Evolutionary conservation across 176 grass and related monocot genomes (phyloP).

Genomic region (Lolium multiflorum): DNA sequence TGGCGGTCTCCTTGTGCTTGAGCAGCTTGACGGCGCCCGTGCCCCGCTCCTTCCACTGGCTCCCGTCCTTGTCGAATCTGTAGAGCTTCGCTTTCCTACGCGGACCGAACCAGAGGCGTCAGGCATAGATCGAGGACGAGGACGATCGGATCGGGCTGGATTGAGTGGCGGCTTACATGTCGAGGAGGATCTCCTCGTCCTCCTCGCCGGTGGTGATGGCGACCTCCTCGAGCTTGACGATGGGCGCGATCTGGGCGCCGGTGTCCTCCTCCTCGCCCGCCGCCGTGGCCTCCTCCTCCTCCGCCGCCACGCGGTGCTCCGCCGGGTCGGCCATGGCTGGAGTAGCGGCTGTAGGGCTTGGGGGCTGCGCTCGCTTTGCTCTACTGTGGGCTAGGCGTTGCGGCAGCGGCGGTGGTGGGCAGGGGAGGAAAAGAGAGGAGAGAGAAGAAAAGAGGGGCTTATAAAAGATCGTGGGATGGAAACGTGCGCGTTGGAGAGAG

Average conservation of each 20-base stretch:
- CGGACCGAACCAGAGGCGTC: conserved; percentile 1
- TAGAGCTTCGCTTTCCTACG: conserved; percentile 81
- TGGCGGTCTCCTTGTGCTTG: conserved; percentile 74
- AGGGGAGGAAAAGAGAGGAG: neutral
- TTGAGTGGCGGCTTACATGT: conserved; percentile 48
- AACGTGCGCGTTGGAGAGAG: conserved; percentile 48
- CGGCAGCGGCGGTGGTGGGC: conserved; percentile 31
- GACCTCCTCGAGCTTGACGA: conserved; percentile 84
- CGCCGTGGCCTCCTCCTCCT: conserved; percentile 59
- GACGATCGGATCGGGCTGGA: conserved; percentile 47
- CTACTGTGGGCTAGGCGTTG: conserved; percentile 16
- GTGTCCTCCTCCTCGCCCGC: conserved; percentile 87
- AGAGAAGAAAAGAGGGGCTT: neutral
- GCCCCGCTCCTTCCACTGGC: conserved; percentile 84
- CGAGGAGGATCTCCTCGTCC: conserved; percentile 71
- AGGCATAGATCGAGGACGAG: conserved; percentile 46
- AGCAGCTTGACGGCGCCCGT: conserved; percentile 74
- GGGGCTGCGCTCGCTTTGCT: conserved; percentile 24
- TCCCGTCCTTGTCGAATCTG: conserved; percentile 74
- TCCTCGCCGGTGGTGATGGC: conserved; percentile 91
- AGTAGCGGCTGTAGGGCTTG: neutral
- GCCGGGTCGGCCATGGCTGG: conserved; percentile 56
- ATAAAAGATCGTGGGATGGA: conserved; percentile 38
- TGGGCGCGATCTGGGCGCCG: conserved; percentile 82
- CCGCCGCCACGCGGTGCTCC: conserved; percentile 49